Conservation (phyloP, 2,329 filamentous ascomycete genomes). For the Furcasterigmium furcatum region DNA sequence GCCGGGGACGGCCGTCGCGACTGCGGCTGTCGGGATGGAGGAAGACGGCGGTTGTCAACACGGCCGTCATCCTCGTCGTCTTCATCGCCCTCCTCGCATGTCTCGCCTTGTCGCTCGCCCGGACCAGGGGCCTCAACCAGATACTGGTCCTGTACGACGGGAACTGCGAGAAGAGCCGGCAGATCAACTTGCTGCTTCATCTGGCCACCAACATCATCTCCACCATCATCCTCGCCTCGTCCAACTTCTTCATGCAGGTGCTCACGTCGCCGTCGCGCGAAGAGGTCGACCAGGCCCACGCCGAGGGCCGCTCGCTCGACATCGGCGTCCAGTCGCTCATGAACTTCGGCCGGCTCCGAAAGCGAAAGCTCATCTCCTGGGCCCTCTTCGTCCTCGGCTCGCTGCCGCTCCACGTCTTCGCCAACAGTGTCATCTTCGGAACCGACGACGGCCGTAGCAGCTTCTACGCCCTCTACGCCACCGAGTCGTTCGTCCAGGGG, state of each 20-base stretch:
- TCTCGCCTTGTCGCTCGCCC: neutral
- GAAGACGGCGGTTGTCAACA: neutral
- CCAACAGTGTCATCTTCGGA: slow-evolving; percentile 12
- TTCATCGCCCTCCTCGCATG: neutral
- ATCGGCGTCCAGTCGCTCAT: slow-evolving; percentile 39
- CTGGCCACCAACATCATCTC: slow-evolving; percentile 39
- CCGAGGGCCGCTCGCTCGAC: slow-evolving; percentile 32
- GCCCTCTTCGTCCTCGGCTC: slow-evolving; percentile 15
- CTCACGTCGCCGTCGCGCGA: slow-evolving; percentile 9
- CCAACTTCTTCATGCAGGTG: slow-evolving; percentile 15
- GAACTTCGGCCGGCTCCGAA: slow-evolving; percentile 22
- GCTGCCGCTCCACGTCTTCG: slow-evolving; percentile 22
- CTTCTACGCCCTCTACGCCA: slow-evolving; percentile 10
- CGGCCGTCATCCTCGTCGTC: neutral
- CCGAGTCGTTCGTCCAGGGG: slow-evolving; percentile 7
- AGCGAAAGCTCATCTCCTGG: slow-evolving; percentile 14
- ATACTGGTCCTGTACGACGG: slow-evolving; percentile 8
- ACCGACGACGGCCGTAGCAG: slow-evolving; percentile 6
- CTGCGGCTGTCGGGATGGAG: neutral
- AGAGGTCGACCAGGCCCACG: slow-evolving; percentile 38
- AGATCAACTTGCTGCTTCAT: slow-evolving; percentile 28
- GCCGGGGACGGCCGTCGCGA: neutral
- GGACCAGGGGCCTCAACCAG: neutral
- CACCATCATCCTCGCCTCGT: slow-evolving; percentile 7
- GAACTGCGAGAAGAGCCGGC: slow-evolving; percentile 7